Evolutionary conservation across 768 basidiomycete species (phyloP), one percentile per base, ranked within the genome.

Genomic region (Tricholoma saponaceum): DNA sequence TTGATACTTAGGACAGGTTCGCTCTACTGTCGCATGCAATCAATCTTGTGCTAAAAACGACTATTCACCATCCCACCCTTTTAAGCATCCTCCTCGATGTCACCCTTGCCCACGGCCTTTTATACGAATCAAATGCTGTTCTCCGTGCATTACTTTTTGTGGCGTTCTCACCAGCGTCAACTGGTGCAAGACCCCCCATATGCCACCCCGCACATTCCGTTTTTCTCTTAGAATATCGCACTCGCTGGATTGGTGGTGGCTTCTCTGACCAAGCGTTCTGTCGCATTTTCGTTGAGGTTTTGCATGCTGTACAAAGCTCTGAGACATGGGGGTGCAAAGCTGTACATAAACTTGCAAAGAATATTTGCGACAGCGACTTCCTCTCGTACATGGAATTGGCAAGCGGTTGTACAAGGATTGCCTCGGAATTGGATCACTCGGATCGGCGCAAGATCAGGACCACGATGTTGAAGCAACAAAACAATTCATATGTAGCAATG

Each of bases 11-110:
- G 20, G 37, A 35, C 26, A 86, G 84, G 49, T 78, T 72, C 64
- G 72, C 80, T 18, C 61, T 86, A 18, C 63, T 81, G 4, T 76
- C 83, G 0, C 83, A 87, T 64, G 80, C 83, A 8, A 66, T 85
- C 6, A 74, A 72, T 22, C 65, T 84, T 26, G 72, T 83, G 13
- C 65, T 85, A 39, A 69, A 69, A 22, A 67, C 69, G 3, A 83
- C 79, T 57, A 71, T 76, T 4, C 75, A 70, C 50, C 73, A 83
- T 59, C 76, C 78, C 28, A 80, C 81, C 5, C 74, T 87, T 12
- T 64, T 83, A 26, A 73, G 68, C 49, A 66, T 73, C 32, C 73
- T 87, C 1, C 73, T 86, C 0, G 79, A 83, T n/a, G 66, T 81
- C n/a, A 74, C 78, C 35, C 65, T 83, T 10, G 63, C 73, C n/a